A percentile compares a stretch with the other conserved stretches of the same genome.
phyloP scores from a whole-genome alignment of 257 asterid species.

The Euphrasia confusa region DNA sequence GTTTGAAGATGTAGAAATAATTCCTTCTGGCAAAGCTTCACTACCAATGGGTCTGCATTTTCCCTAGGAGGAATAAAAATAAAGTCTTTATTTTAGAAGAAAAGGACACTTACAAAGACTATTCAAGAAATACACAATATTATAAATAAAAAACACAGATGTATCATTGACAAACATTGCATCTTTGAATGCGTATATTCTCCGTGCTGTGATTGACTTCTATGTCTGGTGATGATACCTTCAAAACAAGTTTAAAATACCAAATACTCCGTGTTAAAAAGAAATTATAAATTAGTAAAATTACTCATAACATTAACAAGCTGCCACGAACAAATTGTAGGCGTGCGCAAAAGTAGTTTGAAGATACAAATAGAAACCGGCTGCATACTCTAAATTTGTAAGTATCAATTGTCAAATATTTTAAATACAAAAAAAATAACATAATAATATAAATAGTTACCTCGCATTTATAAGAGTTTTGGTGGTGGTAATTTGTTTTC shows the following conservation, averaged over 20 bases:
- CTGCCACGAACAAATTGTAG: conserved; percentile 6
- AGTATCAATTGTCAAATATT: background rate
- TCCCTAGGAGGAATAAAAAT: conserved; percentile 34
- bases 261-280: background rate
- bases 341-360: background rate
- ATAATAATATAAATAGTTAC: conserved; percentile 25
- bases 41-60: conserved; percentile 54
- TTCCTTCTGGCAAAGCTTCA: conserved; percentile 70
- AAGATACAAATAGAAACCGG: background rate
- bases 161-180: conserved; percentile 41
- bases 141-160: background rate
- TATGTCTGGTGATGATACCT: conserved; percentile 25
- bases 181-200: conserved; percentile 27
- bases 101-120: background rate
- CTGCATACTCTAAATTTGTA: background rate
- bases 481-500: conserved; percentile 22
- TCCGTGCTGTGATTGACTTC: conserved; percentile 19
- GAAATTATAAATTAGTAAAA: conserved; percentile 13
- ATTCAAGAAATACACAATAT: background rate
- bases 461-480: conserved; percentile 33
- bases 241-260: conserved; percentile 10
- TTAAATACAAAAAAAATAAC: background rate
- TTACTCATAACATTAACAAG: background rate
- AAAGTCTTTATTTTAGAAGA: conserved; percentile 8
- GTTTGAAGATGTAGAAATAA: conserved; percentile 57